A percentile compares a stretch with the other conserved stretches of the same genome.
Evolutionary conservation across 495 filamentous ascomycete genomes (phyloP).

Genomic region (Penicillium arizonense): DNA sequence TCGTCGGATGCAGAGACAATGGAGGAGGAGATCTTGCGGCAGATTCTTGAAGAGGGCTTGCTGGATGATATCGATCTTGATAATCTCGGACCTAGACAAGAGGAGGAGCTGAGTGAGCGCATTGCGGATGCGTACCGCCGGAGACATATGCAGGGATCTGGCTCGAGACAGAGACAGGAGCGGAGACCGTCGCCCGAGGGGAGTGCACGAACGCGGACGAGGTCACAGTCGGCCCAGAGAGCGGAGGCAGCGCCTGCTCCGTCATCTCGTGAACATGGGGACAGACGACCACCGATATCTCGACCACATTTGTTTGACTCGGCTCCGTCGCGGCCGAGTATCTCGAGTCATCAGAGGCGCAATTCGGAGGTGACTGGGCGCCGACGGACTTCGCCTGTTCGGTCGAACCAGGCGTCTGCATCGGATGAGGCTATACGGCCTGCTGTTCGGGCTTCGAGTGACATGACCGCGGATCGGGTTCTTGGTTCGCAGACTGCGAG

Average conservation of each 20-base stretch:
- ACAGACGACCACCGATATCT: slow-evolving; percentile 51
- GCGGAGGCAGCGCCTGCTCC: slow-evolving; percentile 7
- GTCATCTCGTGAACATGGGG: slow-evolving; percentile 11
- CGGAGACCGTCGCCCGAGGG: slow-evolving; percentile 18
- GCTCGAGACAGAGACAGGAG: slow-evolving; percentile 29
- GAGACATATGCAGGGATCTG: slow-evolving; percentile 53
- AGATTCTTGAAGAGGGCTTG: slow-evolving; percentile 85
- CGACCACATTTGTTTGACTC: slow-evolving; percentile 56
- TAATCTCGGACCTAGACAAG: slow-evolving; percentile 70
- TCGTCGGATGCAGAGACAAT: slow-evolving; percentile 73
- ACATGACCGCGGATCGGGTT: slow-evolving; percentile 39
- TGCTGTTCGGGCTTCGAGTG: slow-evolving; percentile 39
- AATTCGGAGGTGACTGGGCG: slow-evolving; percentile 46
- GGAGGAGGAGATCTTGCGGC: slow-evolving; percentile 83
- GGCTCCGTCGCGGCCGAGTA: slow-evolving; percentile 27
- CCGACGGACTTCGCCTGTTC: slow-evolving; percentile 36
- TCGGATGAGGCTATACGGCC: slow-evolving; percentile 39
- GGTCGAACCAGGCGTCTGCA: slow-evolving; percentile 32
- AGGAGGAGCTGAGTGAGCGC: slow-evolving; percentile 83
- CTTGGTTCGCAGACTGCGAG: slow-evolving; percentile 28
- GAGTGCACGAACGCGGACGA: slow-evolving; percentile 25
- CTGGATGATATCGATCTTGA: slow-evolving; percentile 83
- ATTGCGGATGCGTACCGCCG: slow-evolving; percentile 84
- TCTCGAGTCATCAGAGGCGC: slow-evolving; percentile 41
- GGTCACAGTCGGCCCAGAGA: slow-evolving; percentile 37